Percentiles rank a stretch among this genome's conserved stretches.
Conservation (phyloP, 176 grass and related monocot genomes). For the Dendrocalamus sinicus region DNA sequence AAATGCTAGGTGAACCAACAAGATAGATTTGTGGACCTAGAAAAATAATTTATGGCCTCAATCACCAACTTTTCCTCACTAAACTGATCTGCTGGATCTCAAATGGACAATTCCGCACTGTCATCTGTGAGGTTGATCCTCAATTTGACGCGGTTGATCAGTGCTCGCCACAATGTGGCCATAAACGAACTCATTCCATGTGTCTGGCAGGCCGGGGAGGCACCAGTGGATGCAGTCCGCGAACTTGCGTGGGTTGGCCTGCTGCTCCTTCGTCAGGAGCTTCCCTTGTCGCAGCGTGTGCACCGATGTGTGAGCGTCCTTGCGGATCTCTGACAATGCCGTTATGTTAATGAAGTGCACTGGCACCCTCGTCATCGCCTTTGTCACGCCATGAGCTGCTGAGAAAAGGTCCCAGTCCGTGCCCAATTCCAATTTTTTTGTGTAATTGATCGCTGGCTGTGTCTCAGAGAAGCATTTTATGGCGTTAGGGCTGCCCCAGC, state of each 20-base stretch:
- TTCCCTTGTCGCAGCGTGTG: slow-evolving; percentile 87
- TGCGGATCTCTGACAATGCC: slow-evolving; percentile 81
- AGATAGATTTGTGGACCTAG: slow-evolving; percentile 50
- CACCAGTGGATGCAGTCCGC: slow-evolving; percentile 96
- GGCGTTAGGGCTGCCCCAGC: slow-evolving; percentile 75
- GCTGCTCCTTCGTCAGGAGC: slow-evolving; percentile 73
- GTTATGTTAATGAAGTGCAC: slow-evolving; percentile 93
- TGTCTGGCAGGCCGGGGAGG: slow-evolving; percentile 70
- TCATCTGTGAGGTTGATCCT: slow-evolving; percentile 54
- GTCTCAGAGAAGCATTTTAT: slow-evolving; percentile 94
- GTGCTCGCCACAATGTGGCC: slow-evolving; percentile 56
- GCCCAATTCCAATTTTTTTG: slow-evolving; percentile 62
- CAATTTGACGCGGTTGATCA: neutral
- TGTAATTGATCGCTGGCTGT: slow-evolving; percentile 65
- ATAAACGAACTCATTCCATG: slow-evolving; percentile 81
- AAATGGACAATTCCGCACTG: slow-evolving; percentile 22
- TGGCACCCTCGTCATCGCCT: slow-evolving; percentile 60
- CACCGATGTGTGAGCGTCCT: slow-evolving; percentile 88
- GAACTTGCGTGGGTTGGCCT: slow-evolving; percentile 64
- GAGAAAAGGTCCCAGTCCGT: slow-evolving; percentile 85
- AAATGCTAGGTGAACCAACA: slow-evolving; percentile 50
- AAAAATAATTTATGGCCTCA: slow-evolving; percentile 45
- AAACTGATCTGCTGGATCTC: slow-evolving; percentile 31
- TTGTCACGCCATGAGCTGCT: slow-evolving; percentile 53
- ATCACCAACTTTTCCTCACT: slow-evolving; percentile 39